Base-by-base conservation (phyloP, 2,329 filamentous ascomycete genomes). In the Raffaelea deltoideospora region DNA sequence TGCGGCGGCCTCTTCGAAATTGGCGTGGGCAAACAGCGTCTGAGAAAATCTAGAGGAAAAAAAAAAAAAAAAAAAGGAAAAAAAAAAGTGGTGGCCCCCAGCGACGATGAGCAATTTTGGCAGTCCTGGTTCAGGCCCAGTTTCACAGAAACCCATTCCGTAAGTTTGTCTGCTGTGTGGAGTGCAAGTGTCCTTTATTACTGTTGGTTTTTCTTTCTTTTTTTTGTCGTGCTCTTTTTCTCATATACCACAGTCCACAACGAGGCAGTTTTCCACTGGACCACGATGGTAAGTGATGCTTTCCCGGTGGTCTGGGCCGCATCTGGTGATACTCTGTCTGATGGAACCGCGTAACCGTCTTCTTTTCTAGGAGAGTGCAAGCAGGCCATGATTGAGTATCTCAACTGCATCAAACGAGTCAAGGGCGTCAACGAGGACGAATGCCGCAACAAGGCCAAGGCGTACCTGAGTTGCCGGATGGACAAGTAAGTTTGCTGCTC, bases 201-300 rank as follows among this genome's bases (percentile, higher is more conserved):
- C n/a, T n/a, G n/a, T n/a, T n/a, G n/a, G n/a, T n/a, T n/a, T n/a
- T n/a, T n/a, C n/a, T n/a, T n/a, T n/a, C n/a, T n/a, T n/a, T n/a
- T n/a, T n/a, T n/a, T n/a, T n/a, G n/a, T n/a, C n/a, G n/a, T n/a
- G n/a, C n/a, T n/a, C n/a, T 10, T 2, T 20, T 2, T 17, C 38
- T 42, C 20, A 41, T 34, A 14, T 17, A 7, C 11, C 10, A n/a
- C 40, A 90, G 84, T 39, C 88, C 88, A 5, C 82, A 95, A 56
- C 77, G 87, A 49, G 88, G 88, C 38, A 92, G 84, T 50, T 96
- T 96, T 53, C 88, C 88, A n/a, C 74, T 96, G 38, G 88, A 96
- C 57, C 87, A 95, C 50, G 86, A 94, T 56, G 85, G 63, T 63
- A 49, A 46, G 58, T 44, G n/a, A 10, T 8, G 23, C 23, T n/a